Evolutionary conservation across 306 rosid species (phyloP), one percentile per base, ranked within the genome.

Genomic region (Prunus mume): DNA sequence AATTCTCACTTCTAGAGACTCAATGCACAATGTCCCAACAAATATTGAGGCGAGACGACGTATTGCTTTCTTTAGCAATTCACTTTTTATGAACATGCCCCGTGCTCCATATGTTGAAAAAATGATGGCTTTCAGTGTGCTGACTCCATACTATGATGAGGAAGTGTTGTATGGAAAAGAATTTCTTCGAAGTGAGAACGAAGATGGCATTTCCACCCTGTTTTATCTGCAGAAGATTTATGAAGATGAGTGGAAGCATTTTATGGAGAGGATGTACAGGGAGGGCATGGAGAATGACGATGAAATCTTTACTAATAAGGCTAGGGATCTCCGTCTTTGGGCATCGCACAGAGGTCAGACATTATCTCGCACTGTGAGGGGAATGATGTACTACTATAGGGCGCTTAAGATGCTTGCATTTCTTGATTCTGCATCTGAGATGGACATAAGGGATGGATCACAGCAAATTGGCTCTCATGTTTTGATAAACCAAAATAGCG

Each of bases 271-370:
- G 76, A 93, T 93, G 98, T 77, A 9, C 13, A 83, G 96, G 78
- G 91, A 88, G 45, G 97, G 98, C 38, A 13, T 87, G 89, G 72
- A 83, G 83, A 83, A 88, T 38, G 98, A 91, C 3, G 80, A 85
- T 15, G 97, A 90, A 70, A 68, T 91, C 55, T 93, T 89, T 90
- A 49, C 68, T 2, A 80, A 71, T 61, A 91, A 90, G 74, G 55
- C 78, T 13, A 84, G 81, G 80, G 94, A 93, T 41, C 90, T 91
- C 68, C 96, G 98, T 49, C 84, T 87, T 78, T 93, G 98, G 98
- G 97, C 89, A 19, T 93, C 98, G 6, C 85, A 86, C 70, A 88
- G 98, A 84, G 98, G 98, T 68, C 98, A 94, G 87, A 94, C 98
- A 38, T 75, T 94, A 78, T 90, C 96, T 43, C 97, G 97, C 67